A percentile compares a stretch with the other conserved stretches of the same genome.
Conservation (phyloP, 2,329 filamentous ascomycete genomes). For the Botrytis elliptica region DNA sequence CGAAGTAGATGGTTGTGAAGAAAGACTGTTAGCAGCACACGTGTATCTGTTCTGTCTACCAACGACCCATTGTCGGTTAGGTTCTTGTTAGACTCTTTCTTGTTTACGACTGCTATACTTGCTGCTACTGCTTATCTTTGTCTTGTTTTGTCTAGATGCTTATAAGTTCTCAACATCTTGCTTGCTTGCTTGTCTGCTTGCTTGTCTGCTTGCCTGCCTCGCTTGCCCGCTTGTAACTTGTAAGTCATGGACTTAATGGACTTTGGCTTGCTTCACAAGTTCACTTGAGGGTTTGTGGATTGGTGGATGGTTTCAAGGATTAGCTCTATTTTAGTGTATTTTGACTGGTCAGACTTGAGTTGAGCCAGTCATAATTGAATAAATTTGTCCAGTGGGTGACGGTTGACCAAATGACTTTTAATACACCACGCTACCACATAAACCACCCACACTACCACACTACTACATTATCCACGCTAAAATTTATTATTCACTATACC, state of each 20-base stretch:
- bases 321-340: slow-evolving; percentile 4
- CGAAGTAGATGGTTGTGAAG: not conserved
- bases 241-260: not conserved
- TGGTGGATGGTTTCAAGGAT: not conserved
- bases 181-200: not conserved
- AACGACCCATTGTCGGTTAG: not conserved
- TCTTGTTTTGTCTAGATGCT: slow-evolving; percentile 3
- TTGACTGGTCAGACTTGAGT: not conserved
- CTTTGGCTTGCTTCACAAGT: not conserved
- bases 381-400: not conserved
- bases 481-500: slow-evolving; percentile 2
- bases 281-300: not conserved
- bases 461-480: not conserved
- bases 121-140: not conserved
- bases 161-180: not conserved
- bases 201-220: not conserved
- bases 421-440: not conserved
- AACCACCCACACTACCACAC: not conserved
- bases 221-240: no score
- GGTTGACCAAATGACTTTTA: not conserved
- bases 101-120: not conserved
- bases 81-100: not conserved
- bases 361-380: not conserved
- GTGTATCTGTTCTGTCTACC: not conserved
- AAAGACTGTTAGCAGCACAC: not conserved